phyloP scores from a whole-genome alignment of 345 rosid genomes.

The Viola odorata region DNA sequence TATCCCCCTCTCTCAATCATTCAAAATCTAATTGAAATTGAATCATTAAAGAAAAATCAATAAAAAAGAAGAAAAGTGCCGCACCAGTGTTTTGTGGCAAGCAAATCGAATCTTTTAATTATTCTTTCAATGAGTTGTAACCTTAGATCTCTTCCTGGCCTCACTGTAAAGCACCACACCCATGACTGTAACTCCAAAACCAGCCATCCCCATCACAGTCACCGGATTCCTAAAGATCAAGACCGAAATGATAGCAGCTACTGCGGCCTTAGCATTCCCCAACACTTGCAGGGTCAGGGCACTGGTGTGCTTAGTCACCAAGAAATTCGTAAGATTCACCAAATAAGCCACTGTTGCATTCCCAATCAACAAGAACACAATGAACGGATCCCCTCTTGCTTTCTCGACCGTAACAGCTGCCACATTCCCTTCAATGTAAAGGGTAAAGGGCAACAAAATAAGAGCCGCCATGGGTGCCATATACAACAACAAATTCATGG shows the following conservation, averaged over 20 bases:
- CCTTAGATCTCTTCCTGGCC: constrained; percentile 99
- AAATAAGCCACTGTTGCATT: constrained; percentile 95
- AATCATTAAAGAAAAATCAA: constrained; percentile 28
- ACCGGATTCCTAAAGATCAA: constrained; percentile 93
- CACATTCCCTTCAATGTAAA: constrained; percentile 90
- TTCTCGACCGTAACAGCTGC: constrained; percentile 67
- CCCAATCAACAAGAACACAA: constrained; percentile 68
- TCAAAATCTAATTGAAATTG: constrained; percentile 19
- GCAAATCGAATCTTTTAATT: constrained; percentile 25
- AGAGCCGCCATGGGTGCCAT: constrained; percentile 98
- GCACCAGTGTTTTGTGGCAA: constrained; percentile 37
- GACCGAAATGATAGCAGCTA: constrained; percentile 92
- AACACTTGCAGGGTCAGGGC: constrained; percentile 92
- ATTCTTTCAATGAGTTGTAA: constrained; percentile 36
- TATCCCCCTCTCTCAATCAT: constrained; percentile 24
- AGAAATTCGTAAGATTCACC: constrained; percentile 88
- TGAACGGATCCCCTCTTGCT: constrained; percentile 54
- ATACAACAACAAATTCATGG: constrained; percentile 83
- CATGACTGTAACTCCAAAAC: constrained; percentile 84
- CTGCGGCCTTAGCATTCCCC: constrained; percentile 98
- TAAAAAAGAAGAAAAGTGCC: constrained; percentile 16
- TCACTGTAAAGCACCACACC: constrained; percentile 97
- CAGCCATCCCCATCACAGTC: constrained; percentile 82
- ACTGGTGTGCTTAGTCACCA: constrained; percentile 97
- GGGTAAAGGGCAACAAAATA: constrained; percentile 84